Evolutionary conservation across 148 eudicot genomes (phyloP).

Genomic region (Rhododendron simsii): DNA sequence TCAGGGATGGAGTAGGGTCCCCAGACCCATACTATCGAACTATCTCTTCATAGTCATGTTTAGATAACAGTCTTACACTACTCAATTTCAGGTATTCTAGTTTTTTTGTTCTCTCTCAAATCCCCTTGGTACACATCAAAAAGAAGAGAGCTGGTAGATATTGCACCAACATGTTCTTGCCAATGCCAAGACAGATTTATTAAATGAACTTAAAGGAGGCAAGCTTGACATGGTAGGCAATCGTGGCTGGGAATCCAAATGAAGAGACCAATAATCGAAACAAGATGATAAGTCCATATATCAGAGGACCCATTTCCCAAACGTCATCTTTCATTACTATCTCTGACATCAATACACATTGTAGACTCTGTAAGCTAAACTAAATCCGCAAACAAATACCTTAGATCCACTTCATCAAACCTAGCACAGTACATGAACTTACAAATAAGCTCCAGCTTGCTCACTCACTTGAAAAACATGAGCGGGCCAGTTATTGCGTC

Average conservation of each 20-base stretch:
- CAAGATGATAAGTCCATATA: background rate
- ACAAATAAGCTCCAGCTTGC: background rate
- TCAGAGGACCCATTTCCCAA: background rate
- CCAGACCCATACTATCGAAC: background rate
- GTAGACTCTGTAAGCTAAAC: background rate
- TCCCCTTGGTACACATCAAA: background rate
- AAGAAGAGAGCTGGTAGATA: background rate
- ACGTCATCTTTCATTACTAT: background rate
- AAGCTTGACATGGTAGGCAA: background rate
- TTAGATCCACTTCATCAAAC: background rate
- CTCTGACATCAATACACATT: background rate
- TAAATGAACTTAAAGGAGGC: background rate
- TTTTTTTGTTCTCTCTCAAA: background rate
- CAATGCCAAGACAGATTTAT: background rate
- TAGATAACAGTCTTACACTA: background rate
- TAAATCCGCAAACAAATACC: background rate
- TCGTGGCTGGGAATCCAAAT: background rate
- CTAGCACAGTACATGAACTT: background rate
- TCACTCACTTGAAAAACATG: background rate
- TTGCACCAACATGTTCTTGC: background rate
- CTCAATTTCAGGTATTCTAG: background rate
- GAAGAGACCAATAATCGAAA: background rate
- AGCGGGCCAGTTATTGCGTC: background rate
- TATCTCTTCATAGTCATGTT: background rate
- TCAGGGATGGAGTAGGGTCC: background rate